phyloP scores from a whole-genome alignment of 768 basidiomycete species.

The Heimioporus sp. region DNA sequence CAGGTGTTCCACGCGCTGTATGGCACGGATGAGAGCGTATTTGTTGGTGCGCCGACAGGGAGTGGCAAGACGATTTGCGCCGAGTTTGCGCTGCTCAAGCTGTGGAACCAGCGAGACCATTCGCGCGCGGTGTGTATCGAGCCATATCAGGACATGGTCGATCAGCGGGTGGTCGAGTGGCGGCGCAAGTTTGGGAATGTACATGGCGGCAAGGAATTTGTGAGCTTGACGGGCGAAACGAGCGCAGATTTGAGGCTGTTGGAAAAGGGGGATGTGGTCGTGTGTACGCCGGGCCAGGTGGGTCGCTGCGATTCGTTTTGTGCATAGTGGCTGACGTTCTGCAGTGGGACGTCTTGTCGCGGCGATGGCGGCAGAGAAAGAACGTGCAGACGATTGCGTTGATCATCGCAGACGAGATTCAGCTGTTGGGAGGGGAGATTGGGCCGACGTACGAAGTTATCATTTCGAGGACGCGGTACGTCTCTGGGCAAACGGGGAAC shows the following conservation, averaged over 20 bases:
- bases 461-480: constrained; percentile 94
- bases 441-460: constrained; percentile 97
- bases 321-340: neutral
- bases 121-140: constrained; percentile 91
- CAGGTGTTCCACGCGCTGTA: constrained; percentile 99
- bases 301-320: constrained; percentile 19
- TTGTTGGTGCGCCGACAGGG: constrained; percentile 95
- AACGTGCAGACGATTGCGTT: constrained; percentile 93
- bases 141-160: constrained; percentile 98
- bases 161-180: constrained; percentile 89
- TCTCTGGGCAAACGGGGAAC: constrained; percentile 88
- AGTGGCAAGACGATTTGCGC: constrained; percentile 98
- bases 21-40: constrained; percentile 93
- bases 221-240: constrained; percentile 91
- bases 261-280: constrained; percentile 88
- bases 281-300: constrained; percentile 91
- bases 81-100: constrained; percentile 90
- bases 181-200: constrained; percentile 73
- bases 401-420: constrained; percentile 93
- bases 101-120: constrained; percentile 88
- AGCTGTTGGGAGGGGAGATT: constrained; percentile 90
- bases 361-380: constrained; percentile 95
- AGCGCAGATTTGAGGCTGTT: constrained; percentile 87
- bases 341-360: constrained; percentile 93
- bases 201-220: constrained; percentile 92